A percentile compares a stretch with the other conserved stretches of the same genome.
phyloP scores from a whole-genome alignment of 495 filamentous ascomycete genomes.

The Tuber melanosporum region DNA sequence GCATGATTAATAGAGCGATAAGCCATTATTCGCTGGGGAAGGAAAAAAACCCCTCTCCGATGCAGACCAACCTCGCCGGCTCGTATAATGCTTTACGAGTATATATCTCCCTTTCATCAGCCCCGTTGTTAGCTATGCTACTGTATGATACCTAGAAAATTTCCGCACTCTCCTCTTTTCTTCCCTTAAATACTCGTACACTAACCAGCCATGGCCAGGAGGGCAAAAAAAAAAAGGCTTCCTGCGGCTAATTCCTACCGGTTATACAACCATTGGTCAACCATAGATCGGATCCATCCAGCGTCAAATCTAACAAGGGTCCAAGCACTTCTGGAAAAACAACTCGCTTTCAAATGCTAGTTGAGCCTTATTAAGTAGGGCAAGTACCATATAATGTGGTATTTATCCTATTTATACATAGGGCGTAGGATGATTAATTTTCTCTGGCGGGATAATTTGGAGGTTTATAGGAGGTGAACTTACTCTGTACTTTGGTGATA shows the following conservation, averaged over 20 bases:
- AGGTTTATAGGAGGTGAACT: background rate
- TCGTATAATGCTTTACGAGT: background rate
- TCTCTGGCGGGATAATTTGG: background rate
- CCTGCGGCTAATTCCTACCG: constrained; percentile 1
- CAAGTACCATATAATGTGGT: background rate
- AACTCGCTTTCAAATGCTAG: background rate
- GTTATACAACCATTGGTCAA: background rate
- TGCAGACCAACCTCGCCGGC: background rate
- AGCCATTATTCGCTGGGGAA: background rate
- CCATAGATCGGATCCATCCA: background rate
- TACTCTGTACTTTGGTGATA: background rate
- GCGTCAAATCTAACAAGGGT: constrained; percentile 1
- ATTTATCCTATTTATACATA: background rate
- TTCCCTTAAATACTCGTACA: background rate
- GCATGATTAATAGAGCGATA: background rate
- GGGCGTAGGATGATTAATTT: background rate
- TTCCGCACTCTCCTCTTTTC: background rate
- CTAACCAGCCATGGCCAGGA: background rate
- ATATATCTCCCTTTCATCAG: background rate
- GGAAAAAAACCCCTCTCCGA: background rate
- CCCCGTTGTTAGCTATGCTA: background rate
- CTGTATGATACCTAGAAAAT: background rate
- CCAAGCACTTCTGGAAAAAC: background rate
- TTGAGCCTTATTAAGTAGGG: background rate
- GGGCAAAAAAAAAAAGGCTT: background rate